Evolutionary conservation across 148 eudicot genomes (phyloP).

Genomic region (Rheum nobile): DNA sequence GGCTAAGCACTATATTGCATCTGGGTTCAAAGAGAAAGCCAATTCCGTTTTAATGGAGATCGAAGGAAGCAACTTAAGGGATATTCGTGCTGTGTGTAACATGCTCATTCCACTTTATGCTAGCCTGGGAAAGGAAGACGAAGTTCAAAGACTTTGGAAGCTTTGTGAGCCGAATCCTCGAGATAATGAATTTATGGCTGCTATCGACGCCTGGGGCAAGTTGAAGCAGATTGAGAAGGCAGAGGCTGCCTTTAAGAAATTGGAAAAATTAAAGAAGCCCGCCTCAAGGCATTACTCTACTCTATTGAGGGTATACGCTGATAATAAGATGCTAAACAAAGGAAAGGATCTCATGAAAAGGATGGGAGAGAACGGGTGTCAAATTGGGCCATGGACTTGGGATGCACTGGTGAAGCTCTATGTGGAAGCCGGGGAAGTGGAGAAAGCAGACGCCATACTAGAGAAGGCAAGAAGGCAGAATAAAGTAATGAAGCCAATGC

Average conservation of each 20-base stretch:
- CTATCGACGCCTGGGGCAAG: slow-evolving; percentile 70
- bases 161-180: slow-evolving; percentile 31
- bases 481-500: slow-evolving; percentile 28
- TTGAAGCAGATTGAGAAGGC: slow-evolving; percentile 55
- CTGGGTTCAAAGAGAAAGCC: slow-evolving; percentile 59
- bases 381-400: slow-evolving; percentile 59
- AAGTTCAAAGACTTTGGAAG: slow-evolving; percentile 70
- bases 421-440: slow-evolving; percentile 68
- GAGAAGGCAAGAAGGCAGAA: slow-evolving; percentile 35
- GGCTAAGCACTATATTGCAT: slow-evolving; percentile 51
- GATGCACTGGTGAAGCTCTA: slow-evolving; percentile 73
- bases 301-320: slow-evolving; percentile 54
- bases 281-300: slow-evolving; percentile 27
- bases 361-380: slow-evolving; percentile 53
- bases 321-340: slow-evolving; percentile 58
- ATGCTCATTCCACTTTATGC: slow-evolving; percentile 54
- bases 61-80: slow-evolving; percentile 35
- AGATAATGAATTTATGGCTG: slow-evolving; percentile 36
- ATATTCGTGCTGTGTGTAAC: slow-evolving; percentile 25
- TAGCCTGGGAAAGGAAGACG: slow-evolving; percentile 47
- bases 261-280: slow-evolving; percentile 28
- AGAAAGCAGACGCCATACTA: slow-evolving; percentile 64
- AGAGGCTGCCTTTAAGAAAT: slow-evolving; percentile 45
- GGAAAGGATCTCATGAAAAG: slow-evolving; percentile 66
- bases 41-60: slow-evolving; percentile 50